These are phyloP conservation scores for Metrosideros polymorpha DNA, from an alignment of 441 rosid genomes.

Conservation along the genomic window DNA sequence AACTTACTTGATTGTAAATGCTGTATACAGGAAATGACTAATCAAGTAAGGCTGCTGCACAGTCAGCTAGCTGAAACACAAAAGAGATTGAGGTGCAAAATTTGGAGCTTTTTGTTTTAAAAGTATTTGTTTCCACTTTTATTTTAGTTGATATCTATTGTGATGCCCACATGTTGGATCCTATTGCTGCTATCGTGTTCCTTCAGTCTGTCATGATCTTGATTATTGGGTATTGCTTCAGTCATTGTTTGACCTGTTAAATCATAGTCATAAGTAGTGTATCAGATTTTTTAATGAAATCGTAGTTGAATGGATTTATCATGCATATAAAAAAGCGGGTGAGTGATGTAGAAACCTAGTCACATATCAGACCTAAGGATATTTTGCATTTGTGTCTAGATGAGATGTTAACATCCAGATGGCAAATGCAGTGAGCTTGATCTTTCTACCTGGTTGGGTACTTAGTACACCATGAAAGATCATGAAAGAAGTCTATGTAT, in stretches of 20 bases:
- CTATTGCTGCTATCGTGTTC: not conserved
- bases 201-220: not conserved
- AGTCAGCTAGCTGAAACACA: slow-evolving; percentile 7
- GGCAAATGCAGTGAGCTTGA: not conserved
- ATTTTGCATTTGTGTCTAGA: not conserved
- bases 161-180: not conserved
- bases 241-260: not conserved
- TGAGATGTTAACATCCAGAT: not conserved
- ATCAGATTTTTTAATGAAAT: not conserved
- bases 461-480: not conserved
- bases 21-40: slow-evolving; percentile 4
- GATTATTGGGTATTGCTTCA: not conserved
- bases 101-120: not conserved
- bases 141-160: not conserved
- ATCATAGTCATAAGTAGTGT: not conserved
- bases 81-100: slow-evolving; percentile 6
- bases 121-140: not conserved
- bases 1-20: not conserved
- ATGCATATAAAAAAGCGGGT: not conserved
- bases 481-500: not conserved
- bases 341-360: not conserved
- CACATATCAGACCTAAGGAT: not conserved
- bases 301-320: not conserved
- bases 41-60: slow-evolving; percentile 11
- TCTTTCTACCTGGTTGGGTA: not conserved